Percentiles rank a stretch among this genome's conserved stretches.
These are phyloP conservation scores for Xylaria sp. DNA, from an alignment of 2,329 filamentous ascomycete genomes.

Conservation along the genomic window DNA sequence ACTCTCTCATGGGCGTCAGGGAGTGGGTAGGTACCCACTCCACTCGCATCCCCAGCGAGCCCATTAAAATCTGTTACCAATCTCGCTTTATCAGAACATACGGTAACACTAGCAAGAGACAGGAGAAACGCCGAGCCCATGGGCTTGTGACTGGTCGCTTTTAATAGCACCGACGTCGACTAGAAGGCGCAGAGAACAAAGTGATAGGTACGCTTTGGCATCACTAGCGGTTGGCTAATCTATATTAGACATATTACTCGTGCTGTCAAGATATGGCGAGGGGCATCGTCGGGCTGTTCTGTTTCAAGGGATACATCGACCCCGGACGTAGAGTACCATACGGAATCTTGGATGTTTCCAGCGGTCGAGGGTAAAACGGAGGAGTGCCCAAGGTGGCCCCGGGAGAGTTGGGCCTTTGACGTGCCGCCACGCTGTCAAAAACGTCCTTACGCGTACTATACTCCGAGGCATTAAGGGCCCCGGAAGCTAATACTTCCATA, in stretches of 20 bases:
- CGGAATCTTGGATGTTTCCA: background rate
- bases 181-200: background rate
- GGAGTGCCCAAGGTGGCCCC: background rate
- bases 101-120: constrained; percentile 5
- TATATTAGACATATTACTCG: no score
- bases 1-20: background rate
- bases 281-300: no score
- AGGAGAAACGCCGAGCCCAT: background rate
- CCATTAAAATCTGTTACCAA: constrained; percentile 18
- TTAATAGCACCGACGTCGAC: background rate
- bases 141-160: constrained; percentile 8
- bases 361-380: background rate
- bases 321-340: background rate
- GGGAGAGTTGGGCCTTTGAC: background rate
- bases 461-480: no score
- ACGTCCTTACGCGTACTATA: background rate
- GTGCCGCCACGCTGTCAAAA: background rate
- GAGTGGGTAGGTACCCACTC: constrained; percentile 4
- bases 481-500: background rate
- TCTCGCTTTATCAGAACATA: constrained; percentile 11
- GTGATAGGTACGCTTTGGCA: background rate
- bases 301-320: no score
- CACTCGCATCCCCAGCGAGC: constrained; percentile 18
- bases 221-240: no score
- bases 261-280: no score